These are phyloP conservation scores for Paspalum vaginatum DNA, from an alignment of 176 grass and related monocot genomes.

Conservation along the genomic window DNA sequence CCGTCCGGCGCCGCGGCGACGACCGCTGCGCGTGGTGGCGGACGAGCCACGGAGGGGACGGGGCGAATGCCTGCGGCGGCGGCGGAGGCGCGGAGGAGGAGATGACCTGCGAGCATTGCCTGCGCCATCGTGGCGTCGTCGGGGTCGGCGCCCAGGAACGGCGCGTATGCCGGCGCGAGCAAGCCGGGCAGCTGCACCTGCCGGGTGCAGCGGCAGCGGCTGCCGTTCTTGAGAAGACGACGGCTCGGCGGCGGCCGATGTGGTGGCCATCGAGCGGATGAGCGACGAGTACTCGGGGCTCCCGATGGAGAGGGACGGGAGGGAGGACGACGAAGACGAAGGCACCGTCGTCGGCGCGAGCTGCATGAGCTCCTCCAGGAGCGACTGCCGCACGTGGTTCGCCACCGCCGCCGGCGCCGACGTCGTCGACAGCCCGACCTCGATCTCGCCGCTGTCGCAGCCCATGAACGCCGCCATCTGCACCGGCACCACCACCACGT, in stretches of 20 bases:
- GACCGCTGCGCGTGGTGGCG: background rate
- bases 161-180: constrained; percentile 15
- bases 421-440: constrained; percentile 56
- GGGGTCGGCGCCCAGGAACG: background rate
- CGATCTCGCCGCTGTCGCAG: constrained; percentile 77
- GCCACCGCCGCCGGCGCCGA: constrained; percentile 11
- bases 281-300: constrained; percentile 64
- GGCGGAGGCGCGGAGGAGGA: constrained; percentile 19
- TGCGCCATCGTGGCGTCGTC: constrained; percentile 22
- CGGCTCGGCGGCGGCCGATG: background rate
- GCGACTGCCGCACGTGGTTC: constrained; percentile 49
- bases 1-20: background rate
- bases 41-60: constrained; percentile 5
- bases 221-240: background rate
- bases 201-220: background rate
- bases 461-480: constrained; percentile 85
- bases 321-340: constrained; percentile 53
- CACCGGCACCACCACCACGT: background rate
- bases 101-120: constrained; percentile 61
- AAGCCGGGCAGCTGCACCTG: background rate
- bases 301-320: constrained; percentile 50
- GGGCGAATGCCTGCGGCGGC: background rate
- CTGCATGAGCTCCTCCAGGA: constrained; percentile 49
- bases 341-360: constrained; percentile 28
- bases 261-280: constrained; percentile 23